Evolutionary conservation across 371 early-diverging fungal species (phyloP).

Genomic region (Lichtheimia corymbifera): DNA sequence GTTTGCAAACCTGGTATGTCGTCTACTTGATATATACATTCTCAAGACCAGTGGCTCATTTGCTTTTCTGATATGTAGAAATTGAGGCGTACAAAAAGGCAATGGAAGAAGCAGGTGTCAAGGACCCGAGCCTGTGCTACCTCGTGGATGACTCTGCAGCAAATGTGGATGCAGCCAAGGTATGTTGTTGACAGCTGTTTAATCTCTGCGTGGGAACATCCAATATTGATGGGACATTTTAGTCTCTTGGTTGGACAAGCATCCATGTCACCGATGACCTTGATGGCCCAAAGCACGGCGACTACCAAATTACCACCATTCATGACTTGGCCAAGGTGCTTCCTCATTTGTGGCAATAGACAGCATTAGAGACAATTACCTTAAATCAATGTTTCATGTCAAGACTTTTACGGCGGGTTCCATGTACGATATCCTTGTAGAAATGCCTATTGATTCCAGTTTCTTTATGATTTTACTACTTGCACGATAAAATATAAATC

Average conservation of each 20-base stretch:
- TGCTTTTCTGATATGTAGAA: constrained; percentile 22
- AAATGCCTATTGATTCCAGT: too few species aligned
- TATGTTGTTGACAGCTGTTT: constrained; percentile 19
- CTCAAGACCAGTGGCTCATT: too few species aligned
- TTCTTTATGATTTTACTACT: too few species aligned
- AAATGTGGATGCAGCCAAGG: constrained; percentile 68
- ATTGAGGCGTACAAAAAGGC: constrained; percentile 58
- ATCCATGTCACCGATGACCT: constrained; percentile 63
- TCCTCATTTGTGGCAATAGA: constrained; percentile 57
- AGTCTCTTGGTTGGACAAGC: constrained; percentile 73
- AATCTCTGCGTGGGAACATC: background rate
- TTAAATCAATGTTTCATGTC: background rate
- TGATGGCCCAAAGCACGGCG: constrained; percentile 49
- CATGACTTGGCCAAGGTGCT: constrained; percentile 63
- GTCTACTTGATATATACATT: too few species aligned
- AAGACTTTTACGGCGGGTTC: too few species aligned
- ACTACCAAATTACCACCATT: constrained; percentile 60
- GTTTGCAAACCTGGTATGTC: constrained; percentile 74
- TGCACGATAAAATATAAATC: too few species aligned
- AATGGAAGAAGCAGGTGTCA: constrained; percentile 70
- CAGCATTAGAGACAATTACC: background rate
- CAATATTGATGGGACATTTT: background rate
- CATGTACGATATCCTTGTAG: too few species aligned
- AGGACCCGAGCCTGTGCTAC: constrained; percentile 60
- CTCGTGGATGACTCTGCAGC: constrained; percentile 77